Percentiles rank a stretch among this genome's conserved stretches.
phyloP scores from a whole-genome alignment of 2,329 filamentous ascomycete species.

The Boeremia lycopersici region DNA sequence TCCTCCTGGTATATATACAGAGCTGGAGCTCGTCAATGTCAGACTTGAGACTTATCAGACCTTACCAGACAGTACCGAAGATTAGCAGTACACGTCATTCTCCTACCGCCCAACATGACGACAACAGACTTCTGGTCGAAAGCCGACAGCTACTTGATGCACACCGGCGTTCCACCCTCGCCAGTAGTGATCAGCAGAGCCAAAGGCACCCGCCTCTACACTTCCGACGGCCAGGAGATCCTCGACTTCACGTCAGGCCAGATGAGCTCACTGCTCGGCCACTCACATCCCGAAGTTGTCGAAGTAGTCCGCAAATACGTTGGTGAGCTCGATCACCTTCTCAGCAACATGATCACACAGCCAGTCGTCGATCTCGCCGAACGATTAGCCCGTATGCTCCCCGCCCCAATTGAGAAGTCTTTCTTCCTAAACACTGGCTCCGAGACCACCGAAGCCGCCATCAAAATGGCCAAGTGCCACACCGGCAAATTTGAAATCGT shows the following conservation, averaged over 20 bases:
- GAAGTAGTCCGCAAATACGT: constrained; percentile 58
- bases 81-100: not conserved
- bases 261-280: constrained; percentile 58
- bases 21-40: no score
- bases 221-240: constrained; percentile 1
- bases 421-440: constrained; percentile 65
- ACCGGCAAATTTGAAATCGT: constrained; percentile 68
- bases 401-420: constrained; percentile 58
- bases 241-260: constrained; percentile 42
- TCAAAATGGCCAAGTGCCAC: constrained; percentile 65
- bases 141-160: constrained; percentile 9
- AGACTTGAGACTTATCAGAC: not conserved
- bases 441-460: constrained; percentile 58
- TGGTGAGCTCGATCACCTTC: constrained; percentile 62
- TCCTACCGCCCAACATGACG: not conserved
- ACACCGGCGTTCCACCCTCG: constrained; percentile 7
- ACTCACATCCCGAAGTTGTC: constrained; percentile 64
- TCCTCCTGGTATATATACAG: not conserved
- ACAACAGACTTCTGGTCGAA: constrained; percentile 4
- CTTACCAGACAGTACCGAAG: not conserved
- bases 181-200: constrained; percentile 7
- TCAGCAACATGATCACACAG: constrained; percentile 63
- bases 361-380: constrained; percentile 63
- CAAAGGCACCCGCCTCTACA: constrained; percentile 2
- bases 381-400: constrained; percentile 57